phyloP scores from a whole-genome alignment of 1,139 yeast species.

The Kodamaea arcana region DNA sequence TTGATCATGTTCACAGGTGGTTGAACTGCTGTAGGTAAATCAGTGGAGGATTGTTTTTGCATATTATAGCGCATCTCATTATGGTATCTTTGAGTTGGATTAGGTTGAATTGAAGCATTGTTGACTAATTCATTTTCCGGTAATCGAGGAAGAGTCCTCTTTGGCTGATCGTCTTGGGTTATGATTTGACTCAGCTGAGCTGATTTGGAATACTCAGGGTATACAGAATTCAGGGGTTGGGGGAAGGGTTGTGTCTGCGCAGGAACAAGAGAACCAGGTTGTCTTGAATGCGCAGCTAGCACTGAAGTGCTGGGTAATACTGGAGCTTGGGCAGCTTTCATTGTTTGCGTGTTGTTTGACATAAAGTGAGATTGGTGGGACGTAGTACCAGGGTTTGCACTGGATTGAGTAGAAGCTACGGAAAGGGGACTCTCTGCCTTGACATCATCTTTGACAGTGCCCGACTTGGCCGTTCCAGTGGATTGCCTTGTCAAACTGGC shows the following conservation, averaged over 20 bases:
- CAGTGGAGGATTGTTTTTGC: conserved; percentile 5
- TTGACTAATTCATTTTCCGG: conserved; percentile 8
- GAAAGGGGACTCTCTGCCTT: too few relatives aligned
- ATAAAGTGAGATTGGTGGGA: too few relatives aligned
- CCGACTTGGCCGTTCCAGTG: background rate
- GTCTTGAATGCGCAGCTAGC: background rate
- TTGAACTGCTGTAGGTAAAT: conserved; percentile 6
- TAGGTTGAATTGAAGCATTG: conserved; percentile 5
- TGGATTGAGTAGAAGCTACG: too few relatives aligned
- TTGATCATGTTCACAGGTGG: conserved; percentile 25
- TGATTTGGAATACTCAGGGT: background rate
- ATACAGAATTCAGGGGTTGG: background rate
- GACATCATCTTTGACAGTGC: too few relatives aligned
- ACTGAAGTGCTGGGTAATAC: too few relatives aligned
- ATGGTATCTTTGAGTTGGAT: conserved; percentile 6
- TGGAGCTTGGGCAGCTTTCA: background rate
- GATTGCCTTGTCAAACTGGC: conserved; percentile 44
- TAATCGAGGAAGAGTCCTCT: conserved; percentile 7
- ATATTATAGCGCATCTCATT: conserved; percentile 3
- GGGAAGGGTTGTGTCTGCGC: too few relatives aligned
- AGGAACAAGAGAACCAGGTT: background rate
- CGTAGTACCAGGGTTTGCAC: too few relatives aligned
- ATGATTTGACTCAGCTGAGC: background rate
- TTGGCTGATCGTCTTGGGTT: background rate
- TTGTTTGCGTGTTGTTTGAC: background rate